Conservation (phyloP, 2,329 filamentous ascomycete species). For the Diaporthe capsici region DNA sequence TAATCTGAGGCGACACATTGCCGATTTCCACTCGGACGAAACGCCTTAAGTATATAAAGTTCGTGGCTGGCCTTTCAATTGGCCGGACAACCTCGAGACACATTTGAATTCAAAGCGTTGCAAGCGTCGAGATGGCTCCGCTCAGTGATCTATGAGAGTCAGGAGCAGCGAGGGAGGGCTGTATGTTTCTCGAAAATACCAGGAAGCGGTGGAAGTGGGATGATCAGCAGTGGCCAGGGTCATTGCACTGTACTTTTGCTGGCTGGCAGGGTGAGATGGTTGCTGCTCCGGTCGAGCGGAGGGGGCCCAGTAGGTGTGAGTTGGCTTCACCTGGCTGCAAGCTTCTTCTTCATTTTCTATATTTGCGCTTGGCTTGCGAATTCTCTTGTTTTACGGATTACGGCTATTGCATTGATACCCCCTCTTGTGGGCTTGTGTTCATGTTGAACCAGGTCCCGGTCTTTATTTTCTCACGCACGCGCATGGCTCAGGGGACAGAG, state of each 20-base stretch:
- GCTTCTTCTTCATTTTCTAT: background rate
- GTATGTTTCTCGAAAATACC: no score
- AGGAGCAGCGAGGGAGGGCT: no score
- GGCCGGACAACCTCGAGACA: no score
- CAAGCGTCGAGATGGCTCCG: no score
- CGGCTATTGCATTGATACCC: slow-evolving; percentile 10
- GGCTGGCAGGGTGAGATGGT: background rate
- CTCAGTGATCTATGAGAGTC: no score
- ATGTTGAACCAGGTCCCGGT: background rate
- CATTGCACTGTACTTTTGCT: background rate
- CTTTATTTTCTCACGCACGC: background rate
- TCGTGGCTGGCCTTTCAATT: no score
- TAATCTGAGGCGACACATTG: no score
- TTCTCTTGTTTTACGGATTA: background rate
- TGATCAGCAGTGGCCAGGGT: no score
- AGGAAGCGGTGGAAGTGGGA: no score
- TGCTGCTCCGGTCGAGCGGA: background rate
- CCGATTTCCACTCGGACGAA: no score
- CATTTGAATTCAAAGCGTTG: no score
- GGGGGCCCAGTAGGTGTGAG: background rate
- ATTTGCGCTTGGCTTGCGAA: background rate
- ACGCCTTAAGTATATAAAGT: no score
- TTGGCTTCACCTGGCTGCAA: background rate
- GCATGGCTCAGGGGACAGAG: background rate
- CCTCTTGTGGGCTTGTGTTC: background rate